Evolutionary conservation across 1,139 yeast genomes (phyloP), one percentile per base, ranked within the genome.

Genomic region (Kurtzmaniella quercitrusa): DNA sequence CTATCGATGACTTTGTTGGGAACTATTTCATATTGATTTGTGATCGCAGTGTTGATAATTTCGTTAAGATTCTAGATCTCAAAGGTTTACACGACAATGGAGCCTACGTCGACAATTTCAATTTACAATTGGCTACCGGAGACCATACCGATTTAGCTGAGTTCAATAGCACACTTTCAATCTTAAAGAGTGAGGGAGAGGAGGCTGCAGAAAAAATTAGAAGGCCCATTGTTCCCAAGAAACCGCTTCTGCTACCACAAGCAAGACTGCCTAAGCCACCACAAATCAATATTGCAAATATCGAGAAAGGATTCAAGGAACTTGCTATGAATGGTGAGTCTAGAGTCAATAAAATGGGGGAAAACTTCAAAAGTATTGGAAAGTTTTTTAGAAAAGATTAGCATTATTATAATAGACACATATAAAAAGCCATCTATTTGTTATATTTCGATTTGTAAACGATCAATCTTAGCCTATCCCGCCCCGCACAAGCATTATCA

Each of bases 21-120:
- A 79, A 74, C 52, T 88, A 88, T 59, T 79, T 87, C 56, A 74
- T 74, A 47, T 66, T 84, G 17, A 74, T 88, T 47, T 84, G 84
- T 3, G 96, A 88, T 60, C 71, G 71, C 42, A 80, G 82, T 16
- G 60, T 76, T 20, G 61, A 65, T 14, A 88, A 88, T 54, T 87
- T 87, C 55, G 59, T 64, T 46, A 87, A 85, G 55, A 66, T 88
- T 4, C 66, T 88, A 43, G 76, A 72, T 28, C 68, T 87, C 47
- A 87, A 86, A 60, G 83, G 84, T 5, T 66, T 82, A 17, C 48
- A 68, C 2, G 47, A 52, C 8, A 15, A 37, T 16, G 46, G 47
- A 19, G 47, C 61, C 33, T 83, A 78, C 50, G 55, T 79, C 39
- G 93, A 84, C 41, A 65, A 73, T 45, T 87, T 86, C 64, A 73